These are phyloP conservation scores for Pleurotus citrinopileatus DNA, from an alignment of 768 basidiomycete species.

Conservation along the genomic window DNA sequence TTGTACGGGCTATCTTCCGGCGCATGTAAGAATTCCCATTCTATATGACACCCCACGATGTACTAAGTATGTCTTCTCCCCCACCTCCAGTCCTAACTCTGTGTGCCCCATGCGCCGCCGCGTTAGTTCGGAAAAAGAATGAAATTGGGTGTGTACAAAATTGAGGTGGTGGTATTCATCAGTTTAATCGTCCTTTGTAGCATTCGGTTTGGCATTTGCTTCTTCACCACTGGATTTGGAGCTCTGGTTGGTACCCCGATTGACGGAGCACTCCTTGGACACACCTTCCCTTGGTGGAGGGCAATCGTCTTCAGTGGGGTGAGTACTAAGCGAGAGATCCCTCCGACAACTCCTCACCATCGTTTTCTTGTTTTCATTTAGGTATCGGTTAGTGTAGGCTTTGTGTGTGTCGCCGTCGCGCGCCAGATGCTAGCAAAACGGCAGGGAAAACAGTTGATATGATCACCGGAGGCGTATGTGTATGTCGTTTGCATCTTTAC, in stretches of 20 bases:
- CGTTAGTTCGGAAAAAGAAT: background rate
- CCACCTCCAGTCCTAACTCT: background rate
- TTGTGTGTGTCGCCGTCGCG: background rate
- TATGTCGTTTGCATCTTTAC: too few relatives aligned
- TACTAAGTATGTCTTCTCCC: background rate
- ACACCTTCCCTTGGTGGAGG: background rate
- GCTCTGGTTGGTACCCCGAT: background rate
- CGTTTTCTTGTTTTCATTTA: background rate
- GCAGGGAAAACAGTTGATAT: background rate
- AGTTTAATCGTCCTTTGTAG: too few relatives aligned
- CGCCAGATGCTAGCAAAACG: background rate
- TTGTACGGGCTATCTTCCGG: slow-evolving; percentile 55
- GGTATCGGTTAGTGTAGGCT: background rate
- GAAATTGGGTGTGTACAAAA: background rate
- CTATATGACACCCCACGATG: background rate
- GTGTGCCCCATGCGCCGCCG: background rate
- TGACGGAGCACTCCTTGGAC: background rate
- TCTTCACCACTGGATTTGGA: background rate
- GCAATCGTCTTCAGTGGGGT: background rate
- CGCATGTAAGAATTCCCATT: slow-evolving; percentile 30
- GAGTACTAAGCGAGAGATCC: too few relatives aligned
- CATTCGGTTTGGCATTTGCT: background rate
- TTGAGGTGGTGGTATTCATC: too few relatives aligned
- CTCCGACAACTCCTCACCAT: background rate
- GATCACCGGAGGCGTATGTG: too few relatives aligned